Conservation (phyloP, 768 basidiomycete genomes). For the Amanita polypyramis region DNA sequence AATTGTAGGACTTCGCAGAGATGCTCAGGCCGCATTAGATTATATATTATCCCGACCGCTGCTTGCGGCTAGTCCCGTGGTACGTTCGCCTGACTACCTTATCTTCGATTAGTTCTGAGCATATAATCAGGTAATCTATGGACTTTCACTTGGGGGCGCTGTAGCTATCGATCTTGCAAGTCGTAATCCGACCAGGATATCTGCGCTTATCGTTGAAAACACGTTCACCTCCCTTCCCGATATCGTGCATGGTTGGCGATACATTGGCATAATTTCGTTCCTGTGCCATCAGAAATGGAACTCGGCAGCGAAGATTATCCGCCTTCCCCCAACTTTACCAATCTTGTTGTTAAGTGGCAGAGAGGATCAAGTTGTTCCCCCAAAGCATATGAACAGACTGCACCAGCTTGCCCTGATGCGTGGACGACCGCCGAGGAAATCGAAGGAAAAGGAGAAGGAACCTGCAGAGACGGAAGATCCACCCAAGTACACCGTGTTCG, state of each 20-base stretch:
- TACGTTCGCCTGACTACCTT: conserved; percentile 1
- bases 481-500: not conserved
- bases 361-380: conserved; percentile 43
- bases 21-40: conserved; percentile 15
- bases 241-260: conserved; percentile 12
- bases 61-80: conserved; percentile 9
- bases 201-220: conserved; percentile 61
- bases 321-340: conserved; percentile 35
- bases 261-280: conserved; percentile 38
- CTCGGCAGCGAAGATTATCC: conserved; percentile 28
- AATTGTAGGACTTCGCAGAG: conserved; percentile 10
- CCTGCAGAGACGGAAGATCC: not conserved
- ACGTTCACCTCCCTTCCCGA: conserved; percentile 56
- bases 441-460: not conserved
- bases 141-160: conserved; percentile 62
- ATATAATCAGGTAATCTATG: conserved; percentile 38
- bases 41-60: conserved; percentile 7
- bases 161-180: conserved; percentile 65
- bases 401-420: conserved; percentile 30
- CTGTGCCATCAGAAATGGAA: conserved; percentile 65
- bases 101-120: not conserved
- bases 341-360: conserved; percentile 54
- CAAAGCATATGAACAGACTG: conserved; percentile 40
- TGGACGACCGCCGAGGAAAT: not conserved
- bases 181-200: conserved; percentile 42